A percentile compares a stretch with the other conserved stretches of the same genome.
Evolutionary conservation across 129 eudicot species (phyloP).

Genomic region (Chrysanthemum lavandulifolium): DNA sequence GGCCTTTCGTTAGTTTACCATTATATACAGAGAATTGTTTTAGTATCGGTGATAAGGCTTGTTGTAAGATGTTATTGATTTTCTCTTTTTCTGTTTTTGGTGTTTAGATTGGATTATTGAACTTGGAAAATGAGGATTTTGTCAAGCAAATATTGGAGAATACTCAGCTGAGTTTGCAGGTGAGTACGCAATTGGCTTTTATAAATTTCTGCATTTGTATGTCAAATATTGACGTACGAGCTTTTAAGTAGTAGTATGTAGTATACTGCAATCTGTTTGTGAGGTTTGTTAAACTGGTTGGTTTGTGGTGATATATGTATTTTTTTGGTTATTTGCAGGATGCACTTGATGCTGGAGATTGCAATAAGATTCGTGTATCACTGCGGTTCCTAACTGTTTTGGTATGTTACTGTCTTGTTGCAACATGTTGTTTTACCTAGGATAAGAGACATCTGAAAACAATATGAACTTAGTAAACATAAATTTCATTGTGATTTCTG

Average conservation of each 20-base stretch:
- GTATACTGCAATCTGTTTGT: too few relatives aligned
- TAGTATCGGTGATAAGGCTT: not conserved
- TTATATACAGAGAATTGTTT: too few relatives aligned
- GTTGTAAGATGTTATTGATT: not conserved
- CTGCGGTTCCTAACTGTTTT: conserved; percentile 87
- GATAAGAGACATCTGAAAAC: conserved; percentile 1
- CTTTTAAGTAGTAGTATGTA: too few relatives aligned
- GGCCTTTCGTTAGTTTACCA: too few relatives aligned
- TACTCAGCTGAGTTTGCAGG: conserved; percentile 76
- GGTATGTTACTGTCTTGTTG: conserved; percentile 43
- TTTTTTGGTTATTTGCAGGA: conserved; percentile 41
- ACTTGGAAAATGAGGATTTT: conserved; percentile 84
- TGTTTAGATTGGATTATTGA: conserved; percentile 79
- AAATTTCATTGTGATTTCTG: not conserved
- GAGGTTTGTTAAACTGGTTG: not conserved
- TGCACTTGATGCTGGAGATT: conserved; percentile 67
- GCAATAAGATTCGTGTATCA: conserved; percentile 69
- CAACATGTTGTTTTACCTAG: conserved; percentile 11
- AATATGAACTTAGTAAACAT: not conserved
- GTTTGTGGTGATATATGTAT: not conserved
- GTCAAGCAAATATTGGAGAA: conserved; percentile 62
- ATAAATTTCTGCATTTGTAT: conserved; percentile 4
- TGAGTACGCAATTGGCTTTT: conserved; percentile 23
- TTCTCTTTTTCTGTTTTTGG: not conserved
- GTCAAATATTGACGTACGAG: not conserved